phyloP scores from a whole-genome alignment of 2,329 filamentous ascomycete genomes.

The Colletotrichum tofieldiae region DNA sequence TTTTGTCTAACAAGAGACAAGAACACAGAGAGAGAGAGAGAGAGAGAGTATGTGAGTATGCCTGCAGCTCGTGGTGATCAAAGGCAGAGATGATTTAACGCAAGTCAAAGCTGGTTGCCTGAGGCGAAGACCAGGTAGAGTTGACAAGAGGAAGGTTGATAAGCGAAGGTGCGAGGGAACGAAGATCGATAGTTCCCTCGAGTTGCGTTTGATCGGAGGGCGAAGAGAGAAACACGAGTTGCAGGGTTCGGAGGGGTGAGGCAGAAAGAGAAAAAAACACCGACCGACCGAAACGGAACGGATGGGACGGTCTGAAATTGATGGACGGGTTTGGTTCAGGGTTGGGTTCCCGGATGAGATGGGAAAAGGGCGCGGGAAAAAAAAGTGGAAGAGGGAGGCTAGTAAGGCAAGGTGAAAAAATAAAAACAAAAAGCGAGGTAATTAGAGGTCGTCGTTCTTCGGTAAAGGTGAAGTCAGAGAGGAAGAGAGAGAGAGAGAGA shows the following conservation, averaged over 20 bases:
- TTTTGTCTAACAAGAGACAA: conserved; percentile 17
- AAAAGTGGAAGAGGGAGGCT: conserved; percentile 20
- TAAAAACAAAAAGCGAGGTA: neutral
- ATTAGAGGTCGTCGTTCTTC: conserved; percentile 16
- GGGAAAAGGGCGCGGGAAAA: conserved; percentile 3
- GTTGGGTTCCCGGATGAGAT: conserved; percentile 14
- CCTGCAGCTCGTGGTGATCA: conserved; percentile 10
- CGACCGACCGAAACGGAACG: conserved; percentile 24
- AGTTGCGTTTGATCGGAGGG: conserved; percentile 20
- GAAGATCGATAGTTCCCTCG: neutral
- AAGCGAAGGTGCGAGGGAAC: neutral
- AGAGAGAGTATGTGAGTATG: neutral
- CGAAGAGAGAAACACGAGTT: conserved; percentile 23
- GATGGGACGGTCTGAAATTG: conserved; percentile 27
- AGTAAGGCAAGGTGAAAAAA: neutral
- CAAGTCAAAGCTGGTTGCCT: conserved; percentile 1
- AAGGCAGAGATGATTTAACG: conserved; percentile 11
- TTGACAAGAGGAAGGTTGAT: conserved; percentile 6
- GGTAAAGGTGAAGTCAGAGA: conserved; percentile 5
- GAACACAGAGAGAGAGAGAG: neutral
- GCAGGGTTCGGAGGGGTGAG: neutral
- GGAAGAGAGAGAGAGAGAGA: neutral
- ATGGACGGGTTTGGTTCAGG: conserved; percentile 18
- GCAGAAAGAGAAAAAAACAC: conserved; percentile 17
- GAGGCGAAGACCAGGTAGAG: neutral